Conservation (phyloP, 257 asterid genomes). For the Nicotiana undulata region DNA sequence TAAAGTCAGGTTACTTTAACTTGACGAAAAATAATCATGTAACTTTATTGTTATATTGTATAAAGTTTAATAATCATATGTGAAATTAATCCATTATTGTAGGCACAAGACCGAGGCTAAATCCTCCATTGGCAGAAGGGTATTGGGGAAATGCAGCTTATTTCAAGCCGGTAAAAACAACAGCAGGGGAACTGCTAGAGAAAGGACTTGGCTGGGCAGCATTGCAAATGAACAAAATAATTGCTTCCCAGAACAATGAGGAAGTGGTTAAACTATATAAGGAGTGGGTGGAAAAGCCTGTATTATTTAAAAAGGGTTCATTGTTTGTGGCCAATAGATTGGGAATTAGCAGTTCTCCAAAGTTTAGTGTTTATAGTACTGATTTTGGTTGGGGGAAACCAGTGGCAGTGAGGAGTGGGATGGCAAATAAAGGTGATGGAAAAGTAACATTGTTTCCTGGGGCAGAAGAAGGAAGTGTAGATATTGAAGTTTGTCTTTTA, state of each 20-base stretch:
- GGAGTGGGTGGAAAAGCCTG: slow-evolving; percentile 3
- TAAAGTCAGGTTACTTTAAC: too few species aligned
- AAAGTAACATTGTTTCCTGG: slow-evolving; percentile 33
- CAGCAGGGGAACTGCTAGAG: neutral
- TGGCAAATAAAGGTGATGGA: slow-evolving; percentile 26
- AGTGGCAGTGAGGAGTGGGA: slow-evolving; percentile 43
- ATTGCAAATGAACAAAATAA: neutral
- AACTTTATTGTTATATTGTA: too few species aligned
- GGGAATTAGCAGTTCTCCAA: slow-evolving; percentile 33
- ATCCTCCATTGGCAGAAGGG: slow-evolving; percentile 20
- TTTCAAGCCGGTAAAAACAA: neutral
- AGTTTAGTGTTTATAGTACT: slow-evolving; percentile 25
- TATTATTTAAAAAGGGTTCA: neutral
- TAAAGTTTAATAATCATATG: too few species aligned
- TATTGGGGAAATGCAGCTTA: slow-evolving; percentile 34
- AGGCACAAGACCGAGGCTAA: slow-evolving; percentile 29
- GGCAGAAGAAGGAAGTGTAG: slow-evolving; percentile 37
- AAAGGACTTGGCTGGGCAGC: slow-evolving; percentile 12
- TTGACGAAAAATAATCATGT: too few species aligned
- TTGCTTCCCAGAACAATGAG: neutral
- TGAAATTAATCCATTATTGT: neutral
- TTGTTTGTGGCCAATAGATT: neutral
- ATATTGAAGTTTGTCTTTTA: slow-evolving; percentile 34
- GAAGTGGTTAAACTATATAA: neutral
- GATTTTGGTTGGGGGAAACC: slow-evolving; percentile 37